Evolutionary conservation across 176 grass and related monocot species (phyloP), one percentile per base, ranked within the genome.

Genomic region (Zea luxurians): DNA sequence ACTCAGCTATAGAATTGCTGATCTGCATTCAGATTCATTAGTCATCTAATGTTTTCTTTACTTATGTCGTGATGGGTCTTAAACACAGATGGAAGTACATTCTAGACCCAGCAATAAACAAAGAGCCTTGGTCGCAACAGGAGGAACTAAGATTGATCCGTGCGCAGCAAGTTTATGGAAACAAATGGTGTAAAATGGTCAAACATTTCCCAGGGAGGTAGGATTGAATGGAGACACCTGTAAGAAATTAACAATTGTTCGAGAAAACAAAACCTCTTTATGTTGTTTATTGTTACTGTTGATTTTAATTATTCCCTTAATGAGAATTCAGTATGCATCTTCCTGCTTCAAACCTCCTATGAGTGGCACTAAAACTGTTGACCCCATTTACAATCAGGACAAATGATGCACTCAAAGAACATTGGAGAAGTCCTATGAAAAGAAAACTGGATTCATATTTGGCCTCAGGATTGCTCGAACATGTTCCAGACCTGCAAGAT

Each of bases 161-260:
- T 86, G 89, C 83, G 76, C 86, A 94, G 68, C 92, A 91, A 84
- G 65, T 84, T 58, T 89, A 87, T 76, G 92, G 92, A 82, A 89
- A 84, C 44, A 88, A 90, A 52, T 94, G 89, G 92, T 13, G 38
- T 86, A 66, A 84, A 61, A 81, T 94, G 75, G 82, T 73, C 37
- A 91, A 91, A 74, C 79, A 82, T 84, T 89, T 94, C 63, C 89
- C 89, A 57, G 92, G 89, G 75, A 94, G 92, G 92, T 91, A 67
- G 68, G 77, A 66, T 46, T 82, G 37, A 58, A 55, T 77, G 65
- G 37, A 57, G 41, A 62, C 38, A 64, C 62, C 7, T 58, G 48
- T 43, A 21, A 79, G 13, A 57, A 55, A 50, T 50, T 15, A 57
- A 58, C 20, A 18, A 18, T 0, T 18, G 7, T 57, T 57, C 7